Conservation (phyloP, 176 grass and related monocot genomes). For the Raddia guianensis region DNA sequence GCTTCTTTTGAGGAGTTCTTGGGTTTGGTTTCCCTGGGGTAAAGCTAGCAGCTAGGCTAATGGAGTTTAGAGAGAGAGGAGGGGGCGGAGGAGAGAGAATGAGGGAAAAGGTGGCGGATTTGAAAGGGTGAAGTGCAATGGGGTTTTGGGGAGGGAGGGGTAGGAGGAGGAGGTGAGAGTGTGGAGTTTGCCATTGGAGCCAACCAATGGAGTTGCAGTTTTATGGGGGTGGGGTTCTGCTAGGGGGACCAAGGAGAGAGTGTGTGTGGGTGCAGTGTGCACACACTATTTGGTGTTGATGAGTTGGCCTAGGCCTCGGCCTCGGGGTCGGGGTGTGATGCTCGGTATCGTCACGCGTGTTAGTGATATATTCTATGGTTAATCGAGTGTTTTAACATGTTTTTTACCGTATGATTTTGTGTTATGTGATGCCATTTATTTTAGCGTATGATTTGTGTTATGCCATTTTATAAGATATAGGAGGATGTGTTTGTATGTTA, state of each 20-base stretch:
- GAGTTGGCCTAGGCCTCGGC: conserved; percentile 25
- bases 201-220: conserved; percentile 36
- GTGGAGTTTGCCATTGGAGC: conserved; percentile 31
- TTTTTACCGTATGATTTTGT: not conserved
- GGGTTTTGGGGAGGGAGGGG: conserved; percentile 28
- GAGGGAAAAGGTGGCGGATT: conserved; percentile 52
- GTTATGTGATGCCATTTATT: not conserved
- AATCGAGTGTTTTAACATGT: rapidly evolving
- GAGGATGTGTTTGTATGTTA: not conserved
- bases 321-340: not conserved
- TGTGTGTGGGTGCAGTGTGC: no score
- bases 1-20: conserved; percentile 49
- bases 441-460: not conserved
- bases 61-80: not conserved
- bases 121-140: conserved; percentile 46
- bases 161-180: not conserved
- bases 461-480: no score
- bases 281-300: conserved; percentile 2
- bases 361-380: not conserved
- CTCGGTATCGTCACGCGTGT: not conserved
- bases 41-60: not conserved
- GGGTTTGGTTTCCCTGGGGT: conserved; percentile 19
- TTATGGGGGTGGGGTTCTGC: conserved; percentile 58
- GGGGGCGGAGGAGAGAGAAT: not conserved
- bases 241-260: conserved; percentile 50